These are phyloP conservation scores for Colletotrichum viniferum DNA, from an alignment of 2,329 filamentous ascomycete species.

Conservation along the genomic window DNA sequence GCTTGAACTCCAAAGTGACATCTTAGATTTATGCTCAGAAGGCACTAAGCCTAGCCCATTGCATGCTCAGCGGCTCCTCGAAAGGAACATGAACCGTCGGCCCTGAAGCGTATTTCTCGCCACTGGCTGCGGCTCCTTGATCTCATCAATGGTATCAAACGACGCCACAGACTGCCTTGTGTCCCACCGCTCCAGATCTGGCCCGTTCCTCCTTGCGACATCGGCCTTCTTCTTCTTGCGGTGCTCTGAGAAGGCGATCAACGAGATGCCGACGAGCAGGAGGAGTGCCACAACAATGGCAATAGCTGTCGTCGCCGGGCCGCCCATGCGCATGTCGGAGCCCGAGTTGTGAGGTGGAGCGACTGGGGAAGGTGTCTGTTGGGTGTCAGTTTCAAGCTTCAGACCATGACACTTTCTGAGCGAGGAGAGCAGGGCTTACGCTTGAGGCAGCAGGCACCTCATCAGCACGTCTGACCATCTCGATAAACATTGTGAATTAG, in stretches of 20 bases:
- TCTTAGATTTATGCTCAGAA: too few relatives aligned
- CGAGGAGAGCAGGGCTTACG: neutral
- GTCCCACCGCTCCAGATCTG: neutral
- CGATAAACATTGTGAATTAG: neutral
- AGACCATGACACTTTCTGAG: rapidly evolving
- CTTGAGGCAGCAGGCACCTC: neutral
- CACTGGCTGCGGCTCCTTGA: neutral
- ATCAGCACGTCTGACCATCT: neutral
- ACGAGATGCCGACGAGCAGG: neutral
- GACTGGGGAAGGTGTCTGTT: neutral
- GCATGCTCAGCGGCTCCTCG: neutral
- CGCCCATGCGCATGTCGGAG: neutral
- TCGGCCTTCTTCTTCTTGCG: neutral
- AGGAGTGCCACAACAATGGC: neutral
- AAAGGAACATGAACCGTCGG: neutral
- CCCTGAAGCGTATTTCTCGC: neutral
- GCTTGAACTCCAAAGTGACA: too few relatives aligned
- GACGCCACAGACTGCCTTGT: neutral
- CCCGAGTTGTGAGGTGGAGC: neutral
- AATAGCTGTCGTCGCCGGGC: neutral
- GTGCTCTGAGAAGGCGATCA: neutral
- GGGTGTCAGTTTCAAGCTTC: neutral
- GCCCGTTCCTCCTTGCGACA: neutral
- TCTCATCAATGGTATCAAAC: neutral
- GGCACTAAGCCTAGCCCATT: rapidly evolving